phyloP scores from a whole-genome alignment of 2,329 filamentous ascomycete species.

The Xylaria sp. region DNA sequence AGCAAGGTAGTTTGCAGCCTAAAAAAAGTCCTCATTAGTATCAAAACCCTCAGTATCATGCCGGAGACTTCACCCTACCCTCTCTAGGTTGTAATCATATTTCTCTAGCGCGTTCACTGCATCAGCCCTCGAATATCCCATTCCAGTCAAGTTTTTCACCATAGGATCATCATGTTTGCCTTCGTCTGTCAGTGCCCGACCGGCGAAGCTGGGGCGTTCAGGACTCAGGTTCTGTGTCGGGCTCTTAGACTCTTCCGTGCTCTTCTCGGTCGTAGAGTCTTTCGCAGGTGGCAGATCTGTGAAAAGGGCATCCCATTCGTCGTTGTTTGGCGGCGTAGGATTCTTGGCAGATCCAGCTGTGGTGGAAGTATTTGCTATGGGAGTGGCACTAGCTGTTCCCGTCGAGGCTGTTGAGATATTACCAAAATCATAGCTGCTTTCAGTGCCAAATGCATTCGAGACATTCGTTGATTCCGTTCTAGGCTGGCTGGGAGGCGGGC shows the following conservation, averaged over 20 bases:
- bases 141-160: conserved; percentile 85
- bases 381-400: conserved; percentile 45
- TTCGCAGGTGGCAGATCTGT: conserved; percentile 75
- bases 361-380: conserved; percentile 53
- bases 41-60: conserved; percentile 32
- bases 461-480: conserved; percentile 62
- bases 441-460: conserved; percentile 60
- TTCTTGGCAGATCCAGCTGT: conserved; percentile 54
- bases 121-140: conserved; percentile 83
- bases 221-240: conserved; percentile 43
- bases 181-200: conserved; percentile 76
- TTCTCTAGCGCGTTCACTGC: conserved; percentile 87
- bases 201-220: conserved; percentile 52
- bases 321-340: conserved; percentile 60
- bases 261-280: conserved; percentile 47
- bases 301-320: conserved; percentile 97
- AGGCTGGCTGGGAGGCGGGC: conserved; percentile 64
- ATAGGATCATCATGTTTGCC: conserved; percentile 92
- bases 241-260: conserved; percentile 41
- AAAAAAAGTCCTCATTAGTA: conserved; percentile 39
- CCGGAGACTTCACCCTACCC: conserved; percentile 67
- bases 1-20: conserved; percentile 68
- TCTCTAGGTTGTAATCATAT: conserved; percentile 95
- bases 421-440: conserved; percentile 70
- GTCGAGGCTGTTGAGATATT: conserved; percentile 55